Evolutionary conservation across 129 eudicot genomes (phyloP).

Genomic region (Flaveria sonorensis): DNA sequence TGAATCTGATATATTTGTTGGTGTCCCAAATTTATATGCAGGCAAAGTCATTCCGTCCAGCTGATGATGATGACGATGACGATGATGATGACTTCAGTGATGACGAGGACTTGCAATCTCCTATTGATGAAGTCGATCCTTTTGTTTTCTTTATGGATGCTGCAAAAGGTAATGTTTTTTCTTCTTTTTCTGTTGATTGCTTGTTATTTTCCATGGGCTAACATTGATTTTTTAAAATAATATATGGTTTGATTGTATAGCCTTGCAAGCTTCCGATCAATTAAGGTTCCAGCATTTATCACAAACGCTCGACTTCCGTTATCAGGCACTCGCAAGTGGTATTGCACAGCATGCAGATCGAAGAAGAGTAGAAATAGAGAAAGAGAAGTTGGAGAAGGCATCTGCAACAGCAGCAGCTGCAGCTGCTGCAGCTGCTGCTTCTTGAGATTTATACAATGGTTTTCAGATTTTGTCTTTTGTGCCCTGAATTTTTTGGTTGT

Average conservation of each 20-base stretch:
- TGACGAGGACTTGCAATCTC: constrained; percentile 78
- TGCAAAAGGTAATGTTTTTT: constrained; percentile 44
- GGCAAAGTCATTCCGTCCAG: constrained; percentile 67
- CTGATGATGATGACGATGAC: constrained; percentile 50
- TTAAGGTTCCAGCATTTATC: constrained; percentile 78
- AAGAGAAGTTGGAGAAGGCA: constrained; percentile 41
- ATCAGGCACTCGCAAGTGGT: constrained; percentile 78
- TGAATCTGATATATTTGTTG: not conserved
- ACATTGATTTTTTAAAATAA: not conserved
- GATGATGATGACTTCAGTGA: constrained; percentile 73
- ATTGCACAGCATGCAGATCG: constrained; percentile 89
- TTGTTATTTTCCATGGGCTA: not conserved
- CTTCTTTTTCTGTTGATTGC: not conserved
- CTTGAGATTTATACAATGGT: constrained; percentile 31
- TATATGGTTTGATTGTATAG: constrained; percentile 28
- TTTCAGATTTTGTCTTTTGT: constrained; percentile 6
- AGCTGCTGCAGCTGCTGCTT: constrained; percentile 14
- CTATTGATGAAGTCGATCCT: constrained; percentile 84
- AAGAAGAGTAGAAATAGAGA: constrained; percentile 52
- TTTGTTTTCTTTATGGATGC: constrained; percentile 76
- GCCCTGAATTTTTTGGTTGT: not conserved
- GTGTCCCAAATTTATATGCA: constrained; percentile 25
- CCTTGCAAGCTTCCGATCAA: constrained; percentile 77
- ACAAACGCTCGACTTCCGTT: constrained; percentile 70
- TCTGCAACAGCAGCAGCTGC: constrained; percentile 21